These are phyloP conservation scores for Populus alba DNA, from an alignment of 345 rosid species.

Conservation along the genomic window DNA sequence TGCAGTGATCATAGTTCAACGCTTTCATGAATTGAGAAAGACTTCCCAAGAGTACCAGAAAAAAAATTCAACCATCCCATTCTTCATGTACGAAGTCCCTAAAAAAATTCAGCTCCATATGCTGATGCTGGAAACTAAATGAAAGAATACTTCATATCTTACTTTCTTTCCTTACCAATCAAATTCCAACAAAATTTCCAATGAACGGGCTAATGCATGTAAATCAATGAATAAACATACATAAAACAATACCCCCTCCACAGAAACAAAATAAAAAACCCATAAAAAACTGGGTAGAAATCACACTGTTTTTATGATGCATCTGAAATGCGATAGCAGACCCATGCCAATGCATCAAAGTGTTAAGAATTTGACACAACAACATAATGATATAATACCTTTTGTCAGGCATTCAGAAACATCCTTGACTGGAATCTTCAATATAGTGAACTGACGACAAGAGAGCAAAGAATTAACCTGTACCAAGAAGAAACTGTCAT, in stretches of 20 bases:
- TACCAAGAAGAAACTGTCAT: neutral
- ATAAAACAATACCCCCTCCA: neutral
- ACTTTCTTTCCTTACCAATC: too few species aligned
- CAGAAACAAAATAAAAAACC: neutral
- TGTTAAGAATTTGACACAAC: neutral
- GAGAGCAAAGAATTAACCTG: constrained; percentile 65
- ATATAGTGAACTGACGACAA: constrained; percentile 52
- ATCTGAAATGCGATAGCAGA: neutral
- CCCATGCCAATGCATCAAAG: too few species aligned
- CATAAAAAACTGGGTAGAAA: neutral
- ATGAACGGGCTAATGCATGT: too few species aligned
- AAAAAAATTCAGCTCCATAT: neutral
- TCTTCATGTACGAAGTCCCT: neutral
- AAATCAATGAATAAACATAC: neutral
- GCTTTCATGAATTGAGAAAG: neutral
- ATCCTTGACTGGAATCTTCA: constrained; percentile 67
- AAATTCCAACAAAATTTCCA: too few species aligned
- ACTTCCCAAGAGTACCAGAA: neutral
- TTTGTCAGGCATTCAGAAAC: constrained; percentile 47
- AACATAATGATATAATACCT: constrained; percentile 43
- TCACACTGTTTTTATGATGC: neutral
- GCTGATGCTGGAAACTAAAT: neutral
- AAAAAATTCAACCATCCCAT: neutral
- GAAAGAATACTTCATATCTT: neutral
- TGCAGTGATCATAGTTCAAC: too few species aligned